These are phyloP conservation scores for Coleophoma crateriformis DNA, from an alignment of 2,329 filamentous ascomycete species.

Conservation along the genomic window DNA sequence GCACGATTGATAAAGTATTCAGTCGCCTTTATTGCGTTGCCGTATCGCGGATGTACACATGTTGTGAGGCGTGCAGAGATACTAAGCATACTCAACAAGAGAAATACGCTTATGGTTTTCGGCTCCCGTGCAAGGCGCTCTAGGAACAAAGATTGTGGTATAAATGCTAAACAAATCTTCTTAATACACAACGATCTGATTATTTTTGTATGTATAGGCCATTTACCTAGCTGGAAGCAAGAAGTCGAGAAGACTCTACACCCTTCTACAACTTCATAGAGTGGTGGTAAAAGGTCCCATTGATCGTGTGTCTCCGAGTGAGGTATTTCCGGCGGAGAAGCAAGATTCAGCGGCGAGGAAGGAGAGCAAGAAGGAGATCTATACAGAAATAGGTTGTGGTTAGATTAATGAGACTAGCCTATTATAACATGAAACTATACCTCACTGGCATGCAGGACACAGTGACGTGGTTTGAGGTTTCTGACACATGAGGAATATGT, in stretches of 20 bases:
- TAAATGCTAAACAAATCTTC: slow-evolving; percentile 35
- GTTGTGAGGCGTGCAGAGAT: slow-evolving; percentile 50
- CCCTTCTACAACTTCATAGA: slow-evolving; percentile 7
- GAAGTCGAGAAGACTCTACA: slow-evolving; percentile 38
- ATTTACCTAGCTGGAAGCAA: slow-evolving; percentile 45
- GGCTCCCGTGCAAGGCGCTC: slow-evolving; percentile 38
- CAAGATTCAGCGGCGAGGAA: too few species aligned
- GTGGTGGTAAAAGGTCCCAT: too few species aligned
- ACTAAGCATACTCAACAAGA: slow-evolving; percentile 49
- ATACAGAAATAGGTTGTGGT: too few species aligned
- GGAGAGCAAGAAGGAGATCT: too few species aligned
- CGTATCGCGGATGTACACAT: slow-evolving; percentile 39
- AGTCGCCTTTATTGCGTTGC: slow-evolving; percentile 44
- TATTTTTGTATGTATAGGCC: neutral
- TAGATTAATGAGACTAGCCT: too few species aligned
- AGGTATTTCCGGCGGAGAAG: too few species aligned
- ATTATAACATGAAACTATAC: too few species aligned
- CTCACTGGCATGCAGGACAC: too few species aligned
- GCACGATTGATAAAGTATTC: slow-evolving; percentile 49
- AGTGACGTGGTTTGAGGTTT: too few species aligned
- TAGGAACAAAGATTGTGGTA: slow-evolving; percentile 46
- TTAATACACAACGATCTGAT: neutral
- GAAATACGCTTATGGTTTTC: slow-evolving; percentile 44
- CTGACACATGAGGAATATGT: too few species aligned
- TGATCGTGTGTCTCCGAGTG: too few species aligned